A percentile compares a stretch with the other conserved stretches of the same genome.
phyloP scores from a whole-genome alignment of 139 green algal species.

The Chlorella vulgaris region DNA sequence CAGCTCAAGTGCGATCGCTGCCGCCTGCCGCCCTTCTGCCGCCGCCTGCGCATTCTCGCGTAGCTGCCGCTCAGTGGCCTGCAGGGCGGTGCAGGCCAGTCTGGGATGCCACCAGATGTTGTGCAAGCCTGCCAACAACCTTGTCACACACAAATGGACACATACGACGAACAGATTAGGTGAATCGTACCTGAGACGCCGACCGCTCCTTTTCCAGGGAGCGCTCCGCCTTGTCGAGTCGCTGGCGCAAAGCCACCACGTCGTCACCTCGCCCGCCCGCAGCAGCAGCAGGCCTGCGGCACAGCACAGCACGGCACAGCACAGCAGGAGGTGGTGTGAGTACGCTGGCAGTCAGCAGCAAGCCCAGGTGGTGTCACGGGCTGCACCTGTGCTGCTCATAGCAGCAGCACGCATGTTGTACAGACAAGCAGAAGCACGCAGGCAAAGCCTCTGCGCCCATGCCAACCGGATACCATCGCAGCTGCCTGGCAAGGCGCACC shows the following conservation, averaged over 20 bases:
- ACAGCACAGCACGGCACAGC: no score
- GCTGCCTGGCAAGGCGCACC: not conserved
- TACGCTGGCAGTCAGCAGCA: no score
- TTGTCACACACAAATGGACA: no score
- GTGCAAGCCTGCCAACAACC: no score
- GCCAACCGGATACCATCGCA: not conserved
- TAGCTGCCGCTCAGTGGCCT: conserved; percentile 49
- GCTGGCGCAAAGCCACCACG: conserved; percentile 11
- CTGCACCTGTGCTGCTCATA: no score
- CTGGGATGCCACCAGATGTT: not conserved
- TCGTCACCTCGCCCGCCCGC: conserved; percentile 22
- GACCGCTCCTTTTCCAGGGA: conserved; percentile 55
- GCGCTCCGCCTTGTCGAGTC: conserved; percentile 56
- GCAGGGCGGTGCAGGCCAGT: not conserved
- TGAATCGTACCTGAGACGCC: conserved; percentile 27
- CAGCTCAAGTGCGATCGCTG: conserved; percentile 5
- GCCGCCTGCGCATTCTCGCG: conserved; percentile 24
- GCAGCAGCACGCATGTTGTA: no score
- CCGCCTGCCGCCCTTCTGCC: not conserved
- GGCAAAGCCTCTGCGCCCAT: no score
- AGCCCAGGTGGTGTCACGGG: no score
- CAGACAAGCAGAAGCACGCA: no score
- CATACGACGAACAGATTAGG: no score
- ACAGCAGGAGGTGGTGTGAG: no score
- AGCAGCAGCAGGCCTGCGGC: not conserved